These are phyloP conservation scores for Cyclostephanos invisitatus DNA, from an alignment of 108 stramenopile species.

Conservation along the genomic window DNA sequence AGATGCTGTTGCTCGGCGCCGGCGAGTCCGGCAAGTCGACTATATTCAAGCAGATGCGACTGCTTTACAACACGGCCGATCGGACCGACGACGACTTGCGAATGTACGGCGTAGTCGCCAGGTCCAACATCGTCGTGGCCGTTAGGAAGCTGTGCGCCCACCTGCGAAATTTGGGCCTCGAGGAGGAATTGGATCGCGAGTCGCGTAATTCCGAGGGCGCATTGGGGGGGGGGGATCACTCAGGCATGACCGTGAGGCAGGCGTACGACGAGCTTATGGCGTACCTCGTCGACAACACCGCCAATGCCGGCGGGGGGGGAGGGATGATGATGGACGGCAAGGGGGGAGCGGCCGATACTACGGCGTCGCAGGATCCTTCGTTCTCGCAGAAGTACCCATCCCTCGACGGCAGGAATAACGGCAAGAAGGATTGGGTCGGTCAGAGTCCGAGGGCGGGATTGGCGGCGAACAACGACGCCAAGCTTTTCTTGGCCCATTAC, in stretches of 20 bases:
- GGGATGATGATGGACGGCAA: slow-evolving; percentile 28
- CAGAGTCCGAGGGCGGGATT: slow-evolving; percentile 78
- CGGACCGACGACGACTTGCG: slow-evolving; percentile 76
- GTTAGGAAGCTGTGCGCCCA: slow-evolving; percentile 75
- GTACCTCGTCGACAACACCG: slow-evolving; percentile 72
- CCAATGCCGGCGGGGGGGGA: neutral
- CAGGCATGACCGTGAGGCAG: slow-evolving; percentile 66
- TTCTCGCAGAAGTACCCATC: no score
- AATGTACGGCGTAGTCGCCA: slow-evolving; percentile 86
- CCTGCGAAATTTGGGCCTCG: slow-evolving; percentile 63
- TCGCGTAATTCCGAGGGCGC: slow-evolving; percentile 36
- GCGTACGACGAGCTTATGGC: slow-evolving; percentile 59
- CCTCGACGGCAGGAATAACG: slow-evolving; percentile 3
- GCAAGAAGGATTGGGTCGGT: slow-evolving; percentile 85
- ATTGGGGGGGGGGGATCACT: slow-evolving; percentile 35
- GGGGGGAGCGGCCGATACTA: neutral
- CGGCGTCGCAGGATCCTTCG: no score
- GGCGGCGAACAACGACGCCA: slow-evolving; percentile 84
- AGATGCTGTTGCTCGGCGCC: slow-evolving; percentile 97
- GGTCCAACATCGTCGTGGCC: slow-evolving; percentile 80
- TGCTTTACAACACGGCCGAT: slow-evolving; percentile 64
- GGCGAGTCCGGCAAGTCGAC: slow-evolving; percentile 99
- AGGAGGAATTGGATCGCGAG: slow-evolving; percentile 68
- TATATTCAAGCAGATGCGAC: slow-evolving; percentile 95
- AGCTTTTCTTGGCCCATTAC: slow-evolving; percentile 77